Base-by-base conservation (phyloP, 306 rosid genomes). In the Sophora flavescens region DNA sequence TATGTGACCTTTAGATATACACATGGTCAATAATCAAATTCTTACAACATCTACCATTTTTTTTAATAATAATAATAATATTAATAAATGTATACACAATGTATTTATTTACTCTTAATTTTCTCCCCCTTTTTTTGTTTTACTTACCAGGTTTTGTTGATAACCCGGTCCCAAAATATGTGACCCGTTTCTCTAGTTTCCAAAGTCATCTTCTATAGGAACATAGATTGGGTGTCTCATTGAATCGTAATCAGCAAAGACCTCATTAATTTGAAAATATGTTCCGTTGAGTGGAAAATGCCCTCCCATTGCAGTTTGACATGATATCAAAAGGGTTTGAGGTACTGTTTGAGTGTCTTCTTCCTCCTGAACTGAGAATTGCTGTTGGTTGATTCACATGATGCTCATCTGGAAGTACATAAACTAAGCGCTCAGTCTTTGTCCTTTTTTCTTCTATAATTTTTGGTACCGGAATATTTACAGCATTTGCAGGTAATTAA, bases 191-290 rank as follows among this genome's bases (percentile, higher is more conserved):
- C 0, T 56, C 32, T 12, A 85, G 75, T 3, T 70, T 2, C 88
- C 95, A 86, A n/a, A 89, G 3, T 87, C 81, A 84, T 1, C 33
- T 52, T 74, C 86, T 84, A 22, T 22, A 6, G 86, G 91, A 72
- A 91, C 89, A 11, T 63, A 22, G 9, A 93, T 83, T 5, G 96
- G 98, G 33, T 17, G 4, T 44, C 7, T 5, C 69, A 90, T 89
- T 0, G 98, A 68, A 36, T 84, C 78, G 11, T 73, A 62, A 30
- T 91, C 95, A 11, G 80, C 89, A 84, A 89, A 90, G 60, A 93
- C 93, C 91, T 93, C 94, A 14, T 90, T 93, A 17, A 83, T 81
- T 85, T 93, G 96, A 73, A 93, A 90, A 47, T 93, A 93, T 30
- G 97, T 90, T 69, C 94, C 96, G 2, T 93, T 93, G 2, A 93